These are phyloP conservation scores for Cantharellus anzutake DNA, from an alignment of 768 basidiomycete species.

Conservation along the genomic window DNA sequence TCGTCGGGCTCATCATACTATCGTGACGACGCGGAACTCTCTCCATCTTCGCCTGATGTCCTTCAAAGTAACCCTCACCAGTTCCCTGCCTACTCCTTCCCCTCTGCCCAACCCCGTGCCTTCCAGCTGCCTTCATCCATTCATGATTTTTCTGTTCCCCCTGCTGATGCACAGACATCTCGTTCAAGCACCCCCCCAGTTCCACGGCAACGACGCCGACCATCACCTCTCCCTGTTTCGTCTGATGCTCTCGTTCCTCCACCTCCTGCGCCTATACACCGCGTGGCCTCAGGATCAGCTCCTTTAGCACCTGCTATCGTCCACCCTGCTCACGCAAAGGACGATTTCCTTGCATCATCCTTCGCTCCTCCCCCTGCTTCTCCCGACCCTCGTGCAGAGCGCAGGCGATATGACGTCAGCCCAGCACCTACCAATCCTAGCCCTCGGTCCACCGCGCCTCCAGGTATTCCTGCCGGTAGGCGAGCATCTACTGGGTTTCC, in stretches of 20 bases:
- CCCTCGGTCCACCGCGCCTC: too few relatives aligned
- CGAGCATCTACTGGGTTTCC: too few relatives aligned
- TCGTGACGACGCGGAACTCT: not conserved
- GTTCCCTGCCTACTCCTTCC: not conserved
- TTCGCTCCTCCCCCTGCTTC: not conserved
- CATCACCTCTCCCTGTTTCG: not conserved
- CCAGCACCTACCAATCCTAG: too few relatives aligned
- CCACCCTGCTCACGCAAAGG: not conserved
- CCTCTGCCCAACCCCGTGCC: not conserved
- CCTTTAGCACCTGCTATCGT: not conserved
- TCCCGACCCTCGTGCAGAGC: not conserved
- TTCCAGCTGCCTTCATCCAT: not conserved
- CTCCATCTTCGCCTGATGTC: not conserved
- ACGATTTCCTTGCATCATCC: not conserved
- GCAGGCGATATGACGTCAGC: too few relatives aligned
- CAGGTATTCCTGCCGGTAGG: too few relatives aligned
- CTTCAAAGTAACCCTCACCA: not conserved
- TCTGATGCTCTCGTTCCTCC: not conserved
- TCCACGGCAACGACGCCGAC: not conserved
- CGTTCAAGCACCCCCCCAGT: not conserved
- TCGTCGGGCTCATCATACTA: not conserved
- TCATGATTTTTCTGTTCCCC: not conserved
- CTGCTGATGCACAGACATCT: not conserved
- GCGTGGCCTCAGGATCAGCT: not conserved
- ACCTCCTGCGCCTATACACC: not conserved